Conservation (phyloP, 441 rosid species). For the Isatis lusitanica region DNA sequence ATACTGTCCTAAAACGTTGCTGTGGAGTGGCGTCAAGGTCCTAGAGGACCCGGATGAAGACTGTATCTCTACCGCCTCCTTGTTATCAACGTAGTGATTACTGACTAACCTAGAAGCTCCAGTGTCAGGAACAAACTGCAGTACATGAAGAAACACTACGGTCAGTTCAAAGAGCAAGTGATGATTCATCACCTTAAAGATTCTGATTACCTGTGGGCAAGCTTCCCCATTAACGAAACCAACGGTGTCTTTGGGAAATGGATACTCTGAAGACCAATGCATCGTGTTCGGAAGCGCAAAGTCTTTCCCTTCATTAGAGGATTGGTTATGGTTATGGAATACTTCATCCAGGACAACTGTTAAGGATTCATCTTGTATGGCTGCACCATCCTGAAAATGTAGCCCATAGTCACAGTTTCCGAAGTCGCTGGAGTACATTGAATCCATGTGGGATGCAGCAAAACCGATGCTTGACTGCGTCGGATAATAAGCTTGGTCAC, state of each 20-base stretch:
- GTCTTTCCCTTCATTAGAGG: slow-evolving; percentile 41
- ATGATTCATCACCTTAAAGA: background rate
- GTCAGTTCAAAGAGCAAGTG: slow-evolving; percentile 12
- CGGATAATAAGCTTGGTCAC: slow-evolving; percentile 48
- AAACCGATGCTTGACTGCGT: slow-evolving; percentile 37
- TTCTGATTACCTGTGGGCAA: slow-evolving; percentile 47
- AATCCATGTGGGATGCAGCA: slow-evolving; percentile 44
- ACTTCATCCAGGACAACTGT: slow-evolving; percentile 54
- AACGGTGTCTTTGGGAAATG: slow-evolving; percentile 28
- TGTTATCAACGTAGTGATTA: slow-evolving; percentile 35
- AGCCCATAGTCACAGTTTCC: slow-evolving; percentile 49
- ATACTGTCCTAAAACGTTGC: slow-evolving; percentile 39
- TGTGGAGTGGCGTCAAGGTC: slow-evolving; percentile 29
- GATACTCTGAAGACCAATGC: slow-evolving; percentile 34
- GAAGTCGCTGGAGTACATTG: slow-evolving; percentile 64
- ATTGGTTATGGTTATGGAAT: slow-evolving; percentile 47
- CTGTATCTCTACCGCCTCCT: slow-evolving; percentile 40
- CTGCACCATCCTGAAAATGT: slow-evolving; percentile 54
- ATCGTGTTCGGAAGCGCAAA: slow-evolving; percentile 30
- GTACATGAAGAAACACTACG: slow-evolving; percentile 17
- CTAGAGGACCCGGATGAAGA: slow-evolving; percentile 36
- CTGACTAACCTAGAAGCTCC: slow-evolving; percentile 34
- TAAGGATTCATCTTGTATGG: slow-evolving; percentile 55
- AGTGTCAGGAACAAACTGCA: slow-evolving; percentile 34
- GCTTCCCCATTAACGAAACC: slow-evolving; percentile 17